Conservation (phyloP, 1,284 basidiomycete genomes). For the Rhodotorula sp. region DNA sequence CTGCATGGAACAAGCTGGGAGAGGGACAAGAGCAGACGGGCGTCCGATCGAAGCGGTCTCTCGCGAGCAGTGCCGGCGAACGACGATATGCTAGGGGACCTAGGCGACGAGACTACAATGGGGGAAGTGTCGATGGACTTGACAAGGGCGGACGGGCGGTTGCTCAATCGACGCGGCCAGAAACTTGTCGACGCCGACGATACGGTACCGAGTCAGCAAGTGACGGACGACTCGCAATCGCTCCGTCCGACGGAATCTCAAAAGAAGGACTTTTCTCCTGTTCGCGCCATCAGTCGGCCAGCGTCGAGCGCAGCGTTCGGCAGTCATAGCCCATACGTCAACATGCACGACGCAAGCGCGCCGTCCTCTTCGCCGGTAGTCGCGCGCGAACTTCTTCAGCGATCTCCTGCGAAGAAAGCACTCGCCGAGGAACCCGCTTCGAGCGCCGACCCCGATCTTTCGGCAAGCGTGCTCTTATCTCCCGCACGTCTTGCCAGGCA, state of each 20-base stretch:
- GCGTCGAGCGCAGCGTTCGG: neutral
- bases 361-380: slow-evolving; percentile 29
- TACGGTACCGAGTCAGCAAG: neutral
- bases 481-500: no score
- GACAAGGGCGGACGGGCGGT: neutral
- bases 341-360: slow-evolving; percentile 9
- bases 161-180: neutral
- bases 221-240: neutral
- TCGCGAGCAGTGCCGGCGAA: neutral
- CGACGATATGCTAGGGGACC: neutral
- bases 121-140: slow-evolving; percentile 15
- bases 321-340: slow-evolving; percentile 4
- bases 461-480: slow-evolving; percentile 1
- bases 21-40: neutral
- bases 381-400: slow-evolving; percentile 15
- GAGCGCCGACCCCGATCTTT: slow-evolving; percentile 9
- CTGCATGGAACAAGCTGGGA: neutral
- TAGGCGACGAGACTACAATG: neutral
- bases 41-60: neutral
- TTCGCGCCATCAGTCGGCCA: neutral
- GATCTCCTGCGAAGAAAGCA: slow-evolving; percentile 2
- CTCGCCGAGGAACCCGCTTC: neutral
- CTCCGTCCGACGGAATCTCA: neutral
- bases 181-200: neutral
- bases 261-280: slow-evolving; percentile 1